Conservation (phyloP, 148 eudicot species). For the Dysphania ambrosioides region DNA sequence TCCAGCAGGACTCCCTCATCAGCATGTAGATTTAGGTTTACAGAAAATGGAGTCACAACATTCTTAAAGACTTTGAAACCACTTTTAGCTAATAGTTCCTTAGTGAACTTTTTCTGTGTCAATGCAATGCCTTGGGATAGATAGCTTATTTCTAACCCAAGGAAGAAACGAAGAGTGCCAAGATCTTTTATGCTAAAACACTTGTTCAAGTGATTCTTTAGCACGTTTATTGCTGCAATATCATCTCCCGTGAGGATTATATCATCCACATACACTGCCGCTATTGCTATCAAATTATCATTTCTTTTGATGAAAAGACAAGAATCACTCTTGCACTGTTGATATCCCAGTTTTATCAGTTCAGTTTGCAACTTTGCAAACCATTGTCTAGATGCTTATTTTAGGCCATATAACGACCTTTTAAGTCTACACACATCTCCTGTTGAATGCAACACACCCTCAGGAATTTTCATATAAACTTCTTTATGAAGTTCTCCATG, state of each 20-base stretch:
- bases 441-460: neutral
- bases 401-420: too few relatives aligned
- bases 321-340: neutral
- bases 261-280: neutral
- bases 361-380: neutral
- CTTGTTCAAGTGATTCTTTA: neutral
- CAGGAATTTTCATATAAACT: neutral
- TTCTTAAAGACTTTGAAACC: too few relatives aligned
- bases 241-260: neutral
- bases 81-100: too few relatives aligned
- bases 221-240: rapidly evolving
- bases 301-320: neutral
- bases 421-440: too few relatives aligned
- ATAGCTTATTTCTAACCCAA: neutral
- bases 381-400: too few relatives aligned
- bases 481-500: neutral
- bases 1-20: neutral
- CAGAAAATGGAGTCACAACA: neutral
- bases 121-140: too few relatives aligned
- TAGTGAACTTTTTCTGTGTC: too few relatives aligned
- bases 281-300: neutral
- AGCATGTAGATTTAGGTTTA: neutral
- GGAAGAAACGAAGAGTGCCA: neutral
- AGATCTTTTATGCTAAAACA: neutral
- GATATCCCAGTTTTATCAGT: neutral